Evolutionary conservation across 768 basidiomycete genomes (phyloP), one percentile per base, ranked within the genome.

Genomic region (Paxillus rubicundulus): DNA sequence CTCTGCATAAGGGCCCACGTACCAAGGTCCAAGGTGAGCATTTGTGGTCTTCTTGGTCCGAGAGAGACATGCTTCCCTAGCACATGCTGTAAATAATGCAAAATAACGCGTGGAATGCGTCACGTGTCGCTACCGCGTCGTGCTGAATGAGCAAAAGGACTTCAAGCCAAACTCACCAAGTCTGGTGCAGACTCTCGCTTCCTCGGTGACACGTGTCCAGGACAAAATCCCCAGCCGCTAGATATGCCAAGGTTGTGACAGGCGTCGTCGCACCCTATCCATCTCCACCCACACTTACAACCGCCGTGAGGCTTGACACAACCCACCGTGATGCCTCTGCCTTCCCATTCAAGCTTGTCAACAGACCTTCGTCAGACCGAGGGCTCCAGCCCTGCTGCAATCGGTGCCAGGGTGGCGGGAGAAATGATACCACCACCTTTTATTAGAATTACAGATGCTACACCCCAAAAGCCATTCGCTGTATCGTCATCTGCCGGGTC

Each of bases 391-490:
- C 36, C 36, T 37, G 27, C 13, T 10, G 12, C 21, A 16, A 28
- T 24, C 42, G 14, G 16, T 20, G 24, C 5, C 24, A 14, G 27
- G 16, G 10, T 8, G 9, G 10, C 27, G 24, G 24, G 24, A n/a
- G 42, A 44, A 16, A 28, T 14, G 24, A 24, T 30, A 3, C 8
- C 17, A 39, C 36, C 37, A 28, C 47, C 44, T 24, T 39, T 27
- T 28, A 57, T 60, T 37, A 53, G 39, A 28, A 54, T 61, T 10
- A 61, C 55, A 1, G 52, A 58, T 41, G 63, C 59, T 2, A 67
- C 66, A 5, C 66, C 66, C 16, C 52, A 42, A 20, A 68, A 54
- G 50, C 39, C 52, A 10, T 27, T 40, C 9, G 20, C 9, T 3
- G 8, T 27, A 1, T 21, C 17, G 9, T 13, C 34, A 2, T 30